Conservation (phyloP, 1,284 basidiomycete species). For the Mycena sp. region DNA sequence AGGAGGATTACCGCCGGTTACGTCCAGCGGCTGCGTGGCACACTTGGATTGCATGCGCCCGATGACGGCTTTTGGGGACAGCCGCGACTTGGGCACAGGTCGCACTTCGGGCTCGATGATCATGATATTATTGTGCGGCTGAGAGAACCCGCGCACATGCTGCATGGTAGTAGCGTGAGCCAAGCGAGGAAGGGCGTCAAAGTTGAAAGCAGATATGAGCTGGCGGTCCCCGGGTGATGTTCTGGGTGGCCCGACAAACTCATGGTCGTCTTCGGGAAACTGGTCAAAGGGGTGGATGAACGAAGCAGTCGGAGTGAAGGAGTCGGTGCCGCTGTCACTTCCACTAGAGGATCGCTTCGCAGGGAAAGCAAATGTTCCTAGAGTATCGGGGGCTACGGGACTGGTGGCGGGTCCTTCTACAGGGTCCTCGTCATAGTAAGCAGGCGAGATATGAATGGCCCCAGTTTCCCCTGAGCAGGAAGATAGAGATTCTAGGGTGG, state of each 20-base stretch:
- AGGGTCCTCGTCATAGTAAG: slow-evolving; percentile 67
- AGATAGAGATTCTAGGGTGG: slow-evolving; percentile 31
- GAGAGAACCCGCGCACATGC: slow-evolving; percentile 12
- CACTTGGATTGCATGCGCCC: slow-evolving; percentile 53
- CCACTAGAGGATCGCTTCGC: slow-evolving; percentile 31
- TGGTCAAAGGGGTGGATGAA: slow-evolving; percentile 65
- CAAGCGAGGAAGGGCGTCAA: slow-evolving; percentile 59
- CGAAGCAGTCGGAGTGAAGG: slow-evolving; percentile 56
- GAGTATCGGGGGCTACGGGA: slow-evolving; percentile 39
- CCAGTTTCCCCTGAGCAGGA: slow-evolving; percentile 38
- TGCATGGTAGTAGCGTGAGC: slow-evolving; percentile 10
- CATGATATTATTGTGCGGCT: not conserved
- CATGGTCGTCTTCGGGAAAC: slow-evolving; percentile 45
- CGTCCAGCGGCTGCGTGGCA: slow-evolving; percentile 14
- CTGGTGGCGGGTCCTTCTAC: slow-evolving; percentile 51
- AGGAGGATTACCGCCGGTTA: not conserved
- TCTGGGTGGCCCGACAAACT: slow-evolving; percentile 38
- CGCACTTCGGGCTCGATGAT: slow-evolving; percentile 36
- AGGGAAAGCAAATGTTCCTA: slow-evolving; percentile 37
- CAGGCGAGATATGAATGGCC: slow-evolving; percentile 66
- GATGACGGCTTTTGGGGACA: slow-evolving; percentile 43
- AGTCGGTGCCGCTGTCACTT: slow-evolving; percentile 31
- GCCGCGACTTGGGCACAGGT: slow-evolving; percentile 21
- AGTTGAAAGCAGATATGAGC: slow-evolving; percentile 61
- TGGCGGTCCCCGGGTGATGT: slow-evolving; percentile 49